Conservation (phyloP, 768 basidiomycete species). For the Lanmaoa rubissima region DNA sequence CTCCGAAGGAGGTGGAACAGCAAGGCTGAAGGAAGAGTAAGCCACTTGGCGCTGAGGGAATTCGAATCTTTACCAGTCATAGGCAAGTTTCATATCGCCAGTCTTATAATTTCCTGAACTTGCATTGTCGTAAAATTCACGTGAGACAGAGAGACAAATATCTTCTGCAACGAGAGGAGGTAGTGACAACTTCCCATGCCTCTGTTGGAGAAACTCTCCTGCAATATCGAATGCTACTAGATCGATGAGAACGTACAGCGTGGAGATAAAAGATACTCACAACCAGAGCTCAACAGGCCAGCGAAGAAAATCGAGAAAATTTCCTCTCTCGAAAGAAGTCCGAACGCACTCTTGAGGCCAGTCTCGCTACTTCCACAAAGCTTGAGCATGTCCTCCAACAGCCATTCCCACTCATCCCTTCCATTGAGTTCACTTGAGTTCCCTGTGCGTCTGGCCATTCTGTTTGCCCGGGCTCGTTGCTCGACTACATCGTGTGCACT, state of each 20-base stretch:
- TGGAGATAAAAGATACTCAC: slow-evolving; percentile 51
- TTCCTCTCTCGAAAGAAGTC: slow-evolving; percentile 67
- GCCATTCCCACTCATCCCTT: slow-evolving; percentile 79
- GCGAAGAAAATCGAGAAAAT: slow-evolving; percentile 80
- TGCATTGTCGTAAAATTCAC: slow-evolving; percentile 95
- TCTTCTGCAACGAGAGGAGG: slow-evolving; percentile 58
- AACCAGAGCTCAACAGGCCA: slow-evolving; percentile 81
- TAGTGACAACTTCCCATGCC: slow-evolving; percentile 47
- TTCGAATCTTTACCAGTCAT: slow-evolving; percentile 70
- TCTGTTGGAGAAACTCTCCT: slow-evolving; percentile 53
- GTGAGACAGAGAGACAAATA: slow-evolving; percentile 75
- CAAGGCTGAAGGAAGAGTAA: slow-evolving; percentile 51
- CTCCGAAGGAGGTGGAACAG: slow-evolving; percentile 66
- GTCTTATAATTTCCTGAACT: slow-evolving; percentile 86
- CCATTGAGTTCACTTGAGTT: slow-evolving; percentile 53
- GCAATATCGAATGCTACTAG: slow-evolving; percentile 65
- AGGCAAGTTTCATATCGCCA: slow-evolving; percentile 96
- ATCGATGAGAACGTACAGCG: slow-evolving; percentile 7
- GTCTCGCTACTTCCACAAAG: slow-evolving; percentile 63
- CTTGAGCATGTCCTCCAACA: slow-evolving; percentile 90
- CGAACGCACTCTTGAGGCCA: slow-evolving; percentile 74
- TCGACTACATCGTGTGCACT: slow-evolving; percentile 61
- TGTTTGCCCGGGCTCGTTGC: slow-evolving; percentile 83
- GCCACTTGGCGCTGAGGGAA: background rate
- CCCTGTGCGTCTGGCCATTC: slow-evolving; percentile 75